phyloP scores from a whole-genome alignment of 495 filamentous ascomycete genomes.

The Annulohypoxylon bovei region DNA sequence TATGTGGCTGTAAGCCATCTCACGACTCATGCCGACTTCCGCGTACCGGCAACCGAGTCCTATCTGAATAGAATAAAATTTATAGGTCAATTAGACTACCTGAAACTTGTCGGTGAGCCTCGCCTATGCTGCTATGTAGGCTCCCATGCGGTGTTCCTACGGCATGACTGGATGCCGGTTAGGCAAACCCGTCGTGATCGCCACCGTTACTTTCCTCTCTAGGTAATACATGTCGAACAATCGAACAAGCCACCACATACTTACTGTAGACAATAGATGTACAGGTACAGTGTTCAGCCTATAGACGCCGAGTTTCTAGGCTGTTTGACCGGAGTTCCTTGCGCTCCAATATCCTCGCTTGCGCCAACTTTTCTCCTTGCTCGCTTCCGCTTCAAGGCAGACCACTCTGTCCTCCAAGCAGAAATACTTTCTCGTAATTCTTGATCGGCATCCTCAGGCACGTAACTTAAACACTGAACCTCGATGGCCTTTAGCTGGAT shows the following conservation, averaged over 20 bases:
- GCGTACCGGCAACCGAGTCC: constrained; percentile 7
- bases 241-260: constrained; percentile 22
- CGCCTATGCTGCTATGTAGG: not conserved
- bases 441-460: constrained; percentile 52
- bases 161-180: not conserved
- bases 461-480: constrained; percentile 56
- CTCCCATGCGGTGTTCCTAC: constrained; percentile 5
- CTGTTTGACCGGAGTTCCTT: constrained; percentile 28
- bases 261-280: constrained; percentile 26
- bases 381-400: constrained; percentile 42
- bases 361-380: constrained; percentile 35
- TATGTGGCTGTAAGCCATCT: constrained; percentile 14
- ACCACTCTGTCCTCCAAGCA: constrained; percentile 59
- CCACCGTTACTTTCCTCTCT: constrained; percentile 18
- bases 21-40: not conserved
- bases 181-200: constrained; percentile 27
- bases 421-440: constrained; percentile 57
- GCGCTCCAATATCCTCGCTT: constrained; percentile 17
- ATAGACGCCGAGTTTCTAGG: constrained; percentile 11
- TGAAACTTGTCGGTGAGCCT: constrained; percentile 22
- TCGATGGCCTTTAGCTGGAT: constrained; percentile 65
- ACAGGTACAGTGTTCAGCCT: constrained; percentile 28
- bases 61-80: constrained; percentile 2
- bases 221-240: constrained; percentile 14
- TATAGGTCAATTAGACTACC: constrained; percentile 2